Evolutionary conservation across 306 rosid species (phyloP), one percentile per base, ranked within the genome.

Genomic region (Elaeagnus macrophylla): DNA sequence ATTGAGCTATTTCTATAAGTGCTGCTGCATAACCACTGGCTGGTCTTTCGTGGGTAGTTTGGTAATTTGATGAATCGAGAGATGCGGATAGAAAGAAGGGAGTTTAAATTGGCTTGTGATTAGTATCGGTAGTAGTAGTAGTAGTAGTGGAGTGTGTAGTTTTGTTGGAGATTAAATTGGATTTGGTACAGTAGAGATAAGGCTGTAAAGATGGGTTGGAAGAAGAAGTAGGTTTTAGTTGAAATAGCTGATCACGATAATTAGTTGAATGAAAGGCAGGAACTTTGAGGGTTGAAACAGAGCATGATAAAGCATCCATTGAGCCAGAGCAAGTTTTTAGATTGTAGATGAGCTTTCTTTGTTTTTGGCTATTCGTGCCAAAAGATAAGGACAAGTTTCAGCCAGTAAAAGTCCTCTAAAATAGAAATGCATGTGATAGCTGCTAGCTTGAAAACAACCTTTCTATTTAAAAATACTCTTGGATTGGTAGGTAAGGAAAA

Each of bases 21-120:
- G 97, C 97, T 11, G 89, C 93, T 0, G 95, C 95, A 51, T 85
- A 89, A 1, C 95, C 95, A 45, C 86, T 71, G 7, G 93, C 78
- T 1, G 89, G 80, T 1, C 59, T 67, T 16, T 39, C 56, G 69
- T 89, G 72, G 53, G 66, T 56, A 25, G 44, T 6, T 25, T 68
- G 68, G 38, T 80, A 53, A 2, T 67, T 59, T 9, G 76, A 13
- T 19, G 56, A 42, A 51, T 36, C 56, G 58, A 20, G 16, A 37
- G 77, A 57, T 37, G 72, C 43, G 17, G 74, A 64, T 9, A 61
- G 25, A n/a, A 51, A 32, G 5, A 39, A 44, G 48, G 77, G 57
- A 25, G 75, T 6, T 9, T 0, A 7, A 41, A 59, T 62, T 37
- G 48, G 9, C 60, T 56, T 72, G 64, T 50, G 77, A 5, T 75